Percentiles rank a stretch among this genome's conserved stretches.
These are phyloP conservation scores for Purpureocillium takamizusanense DNA, from an alignment of 2,329 filamentous ascomycete species.

Conservation along the genomic window DNA sequence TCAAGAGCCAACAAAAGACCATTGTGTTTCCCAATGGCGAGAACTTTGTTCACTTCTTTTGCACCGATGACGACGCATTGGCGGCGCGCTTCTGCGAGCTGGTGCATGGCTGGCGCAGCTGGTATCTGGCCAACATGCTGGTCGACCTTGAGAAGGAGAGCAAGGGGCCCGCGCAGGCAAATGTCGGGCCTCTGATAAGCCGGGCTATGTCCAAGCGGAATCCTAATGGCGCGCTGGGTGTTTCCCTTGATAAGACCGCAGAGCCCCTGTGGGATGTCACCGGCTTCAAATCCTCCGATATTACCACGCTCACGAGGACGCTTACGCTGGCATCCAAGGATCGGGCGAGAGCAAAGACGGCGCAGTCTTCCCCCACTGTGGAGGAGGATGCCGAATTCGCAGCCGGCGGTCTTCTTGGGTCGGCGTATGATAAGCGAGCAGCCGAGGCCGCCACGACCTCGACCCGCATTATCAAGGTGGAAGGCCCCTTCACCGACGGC, in stretches of 20 bases:
- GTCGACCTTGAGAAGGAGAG: conserved; percentile 35
- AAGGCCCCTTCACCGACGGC: conserved; percentile 43
- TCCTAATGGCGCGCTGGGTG: conserved; percentile 24
- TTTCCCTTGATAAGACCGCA: conserved; percentile 15
- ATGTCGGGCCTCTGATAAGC: conserved; percentile 1
- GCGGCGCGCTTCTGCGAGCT: conserved; percentile 62
- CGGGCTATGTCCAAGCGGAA: conserved; percentile 1
- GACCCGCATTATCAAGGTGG: conserved; percentile 22
- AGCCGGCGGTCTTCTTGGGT: conserved; percentile 41
- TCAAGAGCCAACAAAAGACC: conserved; percentile 88
- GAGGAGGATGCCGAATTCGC: conserved; percentile 33
- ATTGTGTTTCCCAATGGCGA: conserved; percentile 72
- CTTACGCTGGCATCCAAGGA: neutral
- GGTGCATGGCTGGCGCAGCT: conserved; percentile 79
- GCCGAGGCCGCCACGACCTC: conserved; percentile 15
- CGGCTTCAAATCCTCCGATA: conserved; percentile 8
- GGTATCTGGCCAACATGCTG: conserved; percentile 74
- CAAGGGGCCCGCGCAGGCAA: conserved; percentile 8
- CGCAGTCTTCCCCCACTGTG: neutral
- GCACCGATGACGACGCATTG: conserved; percentile 59
- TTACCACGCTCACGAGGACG: neutral
- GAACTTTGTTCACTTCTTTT: conserved; percentile 90
- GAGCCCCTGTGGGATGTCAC: conserved; percentile 10
- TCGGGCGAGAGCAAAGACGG: neutral
- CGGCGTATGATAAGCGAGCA: conserved; percentile 36